Evolutionary conservation across 139 green algal species (phyloP), one percentile per base, ranked within the genome.

Genomic region (Chlamydomonas sp.): DNA sequence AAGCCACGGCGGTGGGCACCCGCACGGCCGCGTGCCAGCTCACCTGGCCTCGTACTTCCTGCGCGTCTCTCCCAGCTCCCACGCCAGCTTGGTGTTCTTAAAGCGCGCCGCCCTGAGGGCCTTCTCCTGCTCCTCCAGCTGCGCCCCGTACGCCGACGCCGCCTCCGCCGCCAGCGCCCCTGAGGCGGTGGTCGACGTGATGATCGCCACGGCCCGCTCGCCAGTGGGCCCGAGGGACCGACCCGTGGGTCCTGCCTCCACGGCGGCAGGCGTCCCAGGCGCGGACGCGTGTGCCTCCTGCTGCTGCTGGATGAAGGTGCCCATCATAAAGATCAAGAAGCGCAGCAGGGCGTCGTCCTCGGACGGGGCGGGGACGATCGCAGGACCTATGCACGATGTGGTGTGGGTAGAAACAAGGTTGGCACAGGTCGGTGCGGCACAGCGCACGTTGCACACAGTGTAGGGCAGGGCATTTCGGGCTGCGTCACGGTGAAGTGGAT

Each of bases 291-390:
- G 31, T 49, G 31, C 31, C 31, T 49, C 31, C 31, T 49, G 31
- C 31, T 49, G 31, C 6, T 16, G 49, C 9, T 20, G 31, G 5
- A 86, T 79, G 81, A 79, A 86, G 60, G 81, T 79, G 59, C 69
- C 20, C 81, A 86, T n/a, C 81, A 86, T 86, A 9, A 86, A 79
- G 69, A 79, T 7, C 69, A 86, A 69, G 81, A 86, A 86, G 64
- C 72, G 81, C 10, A 86, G 81, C 60, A 86, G 9, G 2, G 63
- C 79, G 5, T 63, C 63, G 12, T 75, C 63, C 63, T 74, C 31
- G 63, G 78, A 3, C 14, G 18, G 6, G 18, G 61, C 49, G 31
- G 31, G 9, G 10, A 71, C 10, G 66, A 71, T 10, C 66, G 66
- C 66, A 10, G 9, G 66, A 18, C 66, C 10, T 71, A 14, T 71